A percentile compares a stretch with the other conserved stretches of the same genome.
These are phyloP conservation scores for Coprinopsis strossmayeri DNA, from an alignment of 768 basidiomycete genomes.

Conservation along the genomic window DNA sequence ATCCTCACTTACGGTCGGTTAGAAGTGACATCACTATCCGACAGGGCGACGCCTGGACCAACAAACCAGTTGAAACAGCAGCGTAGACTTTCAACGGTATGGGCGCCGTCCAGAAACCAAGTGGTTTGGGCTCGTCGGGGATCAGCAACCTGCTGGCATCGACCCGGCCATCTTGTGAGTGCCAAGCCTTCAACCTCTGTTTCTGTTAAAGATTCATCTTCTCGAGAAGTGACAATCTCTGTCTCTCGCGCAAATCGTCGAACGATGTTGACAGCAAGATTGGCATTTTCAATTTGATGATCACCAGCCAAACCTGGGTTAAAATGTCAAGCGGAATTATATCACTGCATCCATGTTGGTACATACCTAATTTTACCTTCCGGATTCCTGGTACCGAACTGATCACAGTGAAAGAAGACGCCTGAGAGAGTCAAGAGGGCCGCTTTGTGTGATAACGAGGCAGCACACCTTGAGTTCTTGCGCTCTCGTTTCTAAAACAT, in stretches of 20 bases:
- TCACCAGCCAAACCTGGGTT: slow-evolving; percentile 71
- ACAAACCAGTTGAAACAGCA: slow-evolving; percentile 90
- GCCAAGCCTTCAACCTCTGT: slow-evolving; percentile 49
- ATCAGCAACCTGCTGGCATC: slow-evolving; percentile 82
- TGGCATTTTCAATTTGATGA: slow-evolving; percentile 88
- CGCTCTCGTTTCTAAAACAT: slow-evolving; percentile 63
- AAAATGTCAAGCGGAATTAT: background rate
- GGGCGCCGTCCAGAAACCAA: slow-evolving; percentile 96
- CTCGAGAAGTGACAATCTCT: background rate
- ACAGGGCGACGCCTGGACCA: slow-evolving; percentile 39
- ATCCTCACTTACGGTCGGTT: too few relatives aligned
- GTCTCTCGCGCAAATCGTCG: slow-evolving; percentile 49
- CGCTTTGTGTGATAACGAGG: too few relatives aligned
- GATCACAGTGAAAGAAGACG: slow-evolving; percentile 64
- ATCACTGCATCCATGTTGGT: too few relatives aligned
- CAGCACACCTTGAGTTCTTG: slow-evolving; percentile 54
- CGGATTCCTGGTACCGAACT: slow-evolving; percentile 43
- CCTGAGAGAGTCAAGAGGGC: too few relatives aligned
- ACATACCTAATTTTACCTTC: slow-evolving; percentile 55
- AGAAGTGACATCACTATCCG: too few relatives aligned
- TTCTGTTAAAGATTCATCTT: slow-evolving; percentile 15
- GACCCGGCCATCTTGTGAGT: slow-evolving; percentile 83
- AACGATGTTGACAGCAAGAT: slow-evolving; percentile 72
- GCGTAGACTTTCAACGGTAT: slow-evolving; percentile 84
- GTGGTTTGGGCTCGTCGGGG: slow-evolving; percentile 42